Evolutionary conservation across 306 rosid genomes (phyloP).

Genomic region (Pyrus communis): DNA sequence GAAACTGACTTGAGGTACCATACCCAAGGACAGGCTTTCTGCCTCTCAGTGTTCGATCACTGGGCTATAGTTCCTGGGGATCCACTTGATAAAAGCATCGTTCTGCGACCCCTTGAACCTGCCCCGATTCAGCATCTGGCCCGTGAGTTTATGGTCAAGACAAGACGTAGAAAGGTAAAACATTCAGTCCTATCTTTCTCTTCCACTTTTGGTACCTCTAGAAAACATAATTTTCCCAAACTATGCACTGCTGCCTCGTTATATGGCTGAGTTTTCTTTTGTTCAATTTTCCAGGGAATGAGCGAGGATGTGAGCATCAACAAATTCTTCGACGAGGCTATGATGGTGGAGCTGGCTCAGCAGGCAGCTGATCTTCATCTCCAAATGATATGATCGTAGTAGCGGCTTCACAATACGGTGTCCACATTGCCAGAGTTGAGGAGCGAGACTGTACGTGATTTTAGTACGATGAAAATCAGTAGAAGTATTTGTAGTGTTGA

Average conservation of each 20-base stretch:
- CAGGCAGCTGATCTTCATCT: constrained; percentile 98
- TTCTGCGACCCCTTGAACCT: constrained; percentile 92
- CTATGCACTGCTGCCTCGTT: neutral
- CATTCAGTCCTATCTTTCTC: neutral
- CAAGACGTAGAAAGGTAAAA: constrained; percentile 91
- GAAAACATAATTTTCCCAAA: neutral
- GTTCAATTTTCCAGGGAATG: constrained; percentile 69
- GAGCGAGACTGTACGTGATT: neutral
- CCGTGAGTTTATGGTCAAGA: constrained; percentile 98
- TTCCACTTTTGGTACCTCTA: neutral
- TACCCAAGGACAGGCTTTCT: constrained; percentile 96
- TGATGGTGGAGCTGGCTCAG: constrained; percentile 99
- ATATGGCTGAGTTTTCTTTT: neutral
- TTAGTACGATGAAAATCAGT: neutral
- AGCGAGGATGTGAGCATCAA: constrained; percentile 95
- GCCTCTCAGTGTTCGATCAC: constrained; percentile 79
- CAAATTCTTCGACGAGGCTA: constrained; percentile 94
- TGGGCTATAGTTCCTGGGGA: constrained; percentile 99
- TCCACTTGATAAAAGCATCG: constrained; percentile 91
- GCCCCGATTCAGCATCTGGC: constrained; percentile 99
- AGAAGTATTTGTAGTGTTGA: neutral
- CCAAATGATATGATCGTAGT: constrained; percentile 58
- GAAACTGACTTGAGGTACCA: constrained; percentile 98
- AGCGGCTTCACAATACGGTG: neutral
- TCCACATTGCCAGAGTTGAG: too few relatives aligned